A percentile compares a stretch with the other conserved stretches of the same genome.
Evolutionary conservation across 257 asterid genomes (phyloP).

Genomic region (Agastache rugosa): DNA sequence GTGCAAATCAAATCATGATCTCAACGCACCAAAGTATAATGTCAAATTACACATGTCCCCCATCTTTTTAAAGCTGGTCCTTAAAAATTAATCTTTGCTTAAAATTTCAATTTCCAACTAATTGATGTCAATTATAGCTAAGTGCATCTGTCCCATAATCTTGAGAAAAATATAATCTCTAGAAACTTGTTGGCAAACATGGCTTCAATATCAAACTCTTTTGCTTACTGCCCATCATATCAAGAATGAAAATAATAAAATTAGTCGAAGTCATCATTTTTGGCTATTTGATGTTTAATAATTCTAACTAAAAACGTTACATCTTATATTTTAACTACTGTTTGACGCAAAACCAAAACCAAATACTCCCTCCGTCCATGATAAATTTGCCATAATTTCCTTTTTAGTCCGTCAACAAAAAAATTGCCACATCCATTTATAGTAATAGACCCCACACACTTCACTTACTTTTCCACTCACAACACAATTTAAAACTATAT

Average conservation of each 20-base stretch:
- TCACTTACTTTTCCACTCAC: too few relatives aligned
- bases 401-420: too few relatives aligned
- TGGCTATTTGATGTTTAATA: not conserved
- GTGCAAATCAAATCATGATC: constrained; percentile 40
- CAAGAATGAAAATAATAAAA: not conserved
- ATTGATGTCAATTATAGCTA: constrained; percentile 20
- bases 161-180: not conserved
- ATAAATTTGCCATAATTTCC: too few relatives aligned
- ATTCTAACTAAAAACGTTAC: not conserved
- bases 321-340: not conserved
- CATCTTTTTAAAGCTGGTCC: constrained; percentile 30
- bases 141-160: constrained; percentile 19
- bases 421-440: too few relatives aligned
- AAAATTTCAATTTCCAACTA: constrained; percentile 31
- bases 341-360: not conserved
- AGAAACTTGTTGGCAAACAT: constrained; percentile 8
- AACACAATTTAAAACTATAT: too few relatives aligned
- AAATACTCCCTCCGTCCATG: too few relatives aligned
- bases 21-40: constrained; percentile 30
- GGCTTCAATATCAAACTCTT: constrained; percentile 27
- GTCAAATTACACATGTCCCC: constrained; percentile 32
- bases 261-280: not conserved
- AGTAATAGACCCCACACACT: too few relatives aligned
- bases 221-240: constrained; percentile 19
- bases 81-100: constrained; percentile 17